These are phyloP conservation scores for Rubroboletus pulcherrimus DNA, from an alignment of 768 basidiomycete species.

Conservation along the genomic window DNA sequence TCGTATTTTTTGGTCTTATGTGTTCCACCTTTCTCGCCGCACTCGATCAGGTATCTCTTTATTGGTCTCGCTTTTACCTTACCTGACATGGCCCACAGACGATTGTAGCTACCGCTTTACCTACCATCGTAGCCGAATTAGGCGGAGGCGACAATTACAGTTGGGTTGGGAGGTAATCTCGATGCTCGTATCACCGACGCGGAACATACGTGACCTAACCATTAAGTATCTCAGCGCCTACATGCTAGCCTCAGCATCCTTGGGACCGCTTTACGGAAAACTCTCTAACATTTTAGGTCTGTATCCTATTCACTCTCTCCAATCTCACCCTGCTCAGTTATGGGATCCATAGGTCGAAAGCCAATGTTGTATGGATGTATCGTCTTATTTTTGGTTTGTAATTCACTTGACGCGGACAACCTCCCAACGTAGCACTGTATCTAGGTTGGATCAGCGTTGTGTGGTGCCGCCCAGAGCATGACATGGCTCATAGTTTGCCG, in stretches of 20 bases:
- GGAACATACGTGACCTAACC: not conserved
- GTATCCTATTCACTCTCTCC: not conserved
- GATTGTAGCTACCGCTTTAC: conserved; percentile 47
- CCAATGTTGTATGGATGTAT: conserved; percentile 35
- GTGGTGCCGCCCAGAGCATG: conserved; percentile 44
- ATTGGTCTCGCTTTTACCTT: not conserved
- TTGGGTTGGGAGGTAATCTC: conserved; percentile 44
- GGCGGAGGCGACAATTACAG: conserved; percentile 44
- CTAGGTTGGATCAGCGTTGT: conserved; percentile 38
- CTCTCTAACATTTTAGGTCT: conserved; percentile 39
- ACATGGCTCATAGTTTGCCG: conserved; percentile 39
- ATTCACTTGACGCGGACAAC: not conserved
- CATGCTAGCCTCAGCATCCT: conserved; percentile 40
- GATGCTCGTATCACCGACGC: not conserved
- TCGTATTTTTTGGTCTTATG: conserved; percentile 46
- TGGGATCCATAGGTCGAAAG: conserved; percentile 32
- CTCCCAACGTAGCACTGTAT: not conserved
- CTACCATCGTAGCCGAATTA: conserved; percentile 45
- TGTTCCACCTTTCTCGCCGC: conserved; percentile 43
- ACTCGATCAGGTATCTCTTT: conserved; percentile 39
- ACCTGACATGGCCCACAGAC: conserved; percentile 27
- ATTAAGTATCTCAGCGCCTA: conserved; percentile 36
- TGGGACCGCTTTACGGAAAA: conserved; percentile 48
- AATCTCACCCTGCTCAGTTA: not conserved
- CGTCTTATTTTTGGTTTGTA: conserved; percentile 34